A percentile compares a stretch with the other conserved stretches of the same genome.
These are phyloP conservation scores for Mycena polygramma DNA, from an alignment of 768 basidiomycete genomes.

Conservation along the genomic window DNA sequence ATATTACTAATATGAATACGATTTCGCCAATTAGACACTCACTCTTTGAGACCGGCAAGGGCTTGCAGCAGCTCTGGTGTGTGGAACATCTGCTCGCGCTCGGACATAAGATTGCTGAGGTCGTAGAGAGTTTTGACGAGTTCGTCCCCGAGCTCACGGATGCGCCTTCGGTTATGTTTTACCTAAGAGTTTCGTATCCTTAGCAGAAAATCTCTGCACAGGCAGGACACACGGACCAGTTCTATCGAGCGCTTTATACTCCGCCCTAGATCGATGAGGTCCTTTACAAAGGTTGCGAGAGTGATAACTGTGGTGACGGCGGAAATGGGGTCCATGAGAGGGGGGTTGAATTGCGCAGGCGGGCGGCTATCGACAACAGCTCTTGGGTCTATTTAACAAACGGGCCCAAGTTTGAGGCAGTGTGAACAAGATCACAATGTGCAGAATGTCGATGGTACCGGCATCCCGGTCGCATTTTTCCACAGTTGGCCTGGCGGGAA, in stretches of 20 bases:
- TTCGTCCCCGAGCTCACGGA: conserved; percentile 22
- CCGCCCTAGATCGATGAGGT: conserved; percentile 23
- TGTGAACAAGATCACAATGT: too few relatives aligned
- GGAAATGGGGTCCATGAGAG: conserved; percentile 15
- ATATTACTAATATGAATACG: too few relatives aligned
- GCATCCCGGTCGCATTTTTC: too few relatives aligned
- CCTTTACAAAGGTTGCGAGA: conserved; percentile 23
- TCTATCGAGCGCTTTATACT: conserved; percentile 23
- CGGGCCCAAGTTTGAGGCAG: too few relatives aligned
- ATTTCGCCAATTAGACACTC: not conserved
- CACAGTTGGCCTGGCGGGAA: too few relatives aligned
- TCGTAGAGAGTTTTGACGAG: conserved; percentile 4
- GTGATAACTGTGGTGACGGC: conserved; percentile 25
- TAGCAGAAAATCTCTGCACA: too few relatives aligned
- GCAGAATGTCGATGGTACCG: too few relatives aligned
- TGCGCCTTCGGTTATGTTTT: conserved; percentile 11
- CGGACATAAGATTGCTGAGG: conserved; percentile 4
- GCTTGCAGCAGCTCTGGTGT: conserved; percentile 20
- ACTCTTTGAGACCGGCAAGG: conserved; percentile 18
- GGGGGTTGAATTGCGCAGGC: too few relatives aligned
- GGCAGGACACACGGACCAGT: conserved; percentile 4
- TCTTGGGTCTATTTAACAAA: too few relatives aligned
- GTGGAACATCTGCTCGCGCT: not conserved
- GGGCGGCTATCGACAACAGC: too few relatives aligned
- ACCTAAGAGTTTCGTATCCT: too few relatives aligned